Evolutionary conservation across 495 filamentous ascomycete genomes (phyloP), one percentile per base, ranked within the genome.

Genomic region (Xylaria cubensis): DNA sequence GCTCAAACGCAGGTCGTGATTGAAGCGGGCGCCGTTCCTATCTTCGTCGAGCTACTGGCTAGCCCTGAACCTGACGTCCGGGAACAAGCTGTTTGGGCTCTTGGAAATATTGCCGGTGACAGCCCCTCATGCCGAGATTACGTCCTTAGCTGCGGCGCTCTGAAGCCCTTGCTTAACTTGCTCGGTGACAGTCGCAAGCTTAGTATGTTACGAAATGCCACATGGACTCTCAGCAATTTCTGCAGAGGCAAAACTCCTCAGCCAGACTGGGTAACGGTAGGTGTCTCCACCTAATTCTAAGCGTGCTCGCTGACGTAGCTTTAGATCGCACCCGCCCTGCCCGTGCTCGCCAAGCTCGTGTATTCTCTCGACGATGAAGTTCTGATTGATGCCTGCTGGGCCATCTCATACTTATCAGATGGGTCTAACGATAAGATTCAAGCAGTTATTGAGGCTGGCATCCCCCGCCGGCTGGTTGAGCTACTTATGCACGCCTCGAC

Each of bases 171-270:
- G 50, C 87, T 99, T 61, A 88, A 86, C 78, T 89, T 99, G 50
- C 90, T 99, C 55, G 96, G 95, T 53, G 97, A 99, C 82, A 97
- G 95, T 86, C 93, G 97, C 76, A 99, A 99, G 88, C 87, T 99
- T 64, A 97, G 94, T 87, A 99, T 99, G 97, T 90, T 99, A 50
- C 89, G 97, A 67, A 99, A 99, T 80, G 97, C 97, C 32, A 98
- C 97, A 34, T 99, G 97, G 97, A 99, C 97, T 32, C 86, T 99
- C 64, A 98, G 97, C 87, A 99, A 99, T 86, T 99, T 99, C 86
- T 99, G 97, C 86, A 95, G 97, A 87, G 97, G 97, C 83, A 99
- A 98, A 89, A 97, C 95, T 4, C 97, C 97, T 48, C 97, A 99
- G 83, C 97, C 97, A 24, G 96, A 99, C 80, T 99, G 97, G 97